Percentiles rank a stretch among this genome's conserved stretches.
These are phyloP conservation scores for Phytophthora crassamura DNA, from an alignment of 352 stramenopile species.

Conservation along the genomic window DNA sequence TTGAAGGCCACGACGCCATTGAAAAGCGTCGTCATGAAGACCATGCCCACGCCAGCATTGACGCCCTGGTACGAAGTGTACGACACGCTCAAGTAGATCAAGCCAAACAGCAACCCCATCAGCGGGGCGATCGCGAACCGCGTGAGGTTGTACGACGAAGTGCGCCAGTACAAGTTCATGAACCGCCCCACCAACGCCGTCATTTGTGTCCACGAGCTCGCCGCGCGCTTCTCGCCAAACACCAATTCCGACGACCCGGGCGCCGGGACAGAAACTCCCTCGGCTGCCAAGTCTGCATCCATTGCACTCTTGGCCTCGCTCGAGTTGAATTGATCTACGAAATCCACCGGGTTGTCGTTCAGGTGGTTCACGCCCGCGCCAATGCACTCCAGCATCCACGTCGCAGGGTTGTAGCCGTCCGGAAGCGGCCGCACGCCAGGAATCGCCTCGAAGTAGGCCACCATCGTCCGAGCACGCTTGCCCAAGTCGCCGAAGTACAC, in stretches of 20 bases:
- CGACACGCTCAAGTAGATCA: constrained; percentile 53
- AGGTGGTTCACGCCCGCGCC: constrained; percentile 30
- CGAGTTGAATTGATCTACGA: constrained; percentile 31
- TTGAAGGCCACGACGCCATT: constrained; percentile 81
- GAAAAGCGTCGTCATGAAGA: constrained; percentile 90
- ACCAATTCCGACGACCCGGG: constrained; percentile 24
- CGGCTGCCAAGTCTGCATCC: constrained; percentile 31
- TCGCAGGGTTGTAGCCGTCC: constrained; percentile 82
- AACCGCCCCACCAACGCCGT: constrained; percentile 47
- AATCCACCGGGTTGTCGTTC: constrained; percentile 22
- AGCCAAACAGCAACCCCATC: constrained; percentile 43
- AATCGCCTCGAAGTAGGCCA: constrained; percentile 78
- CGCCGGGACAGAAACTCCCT: constrained; percentile 3
- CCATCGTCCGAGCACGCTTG: constrained; percentile 43
- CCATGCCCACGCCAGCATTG: constrained; percentile 70
- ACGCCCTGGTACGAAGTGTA: constrained; percentile 60
- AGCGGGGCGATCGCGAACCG: constrained; percentile 55
- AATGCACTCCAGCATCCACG: constrained; percentile 87
- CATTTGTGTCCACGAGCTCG: constrained; percentile 36
- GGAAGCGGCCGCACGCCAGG: constrained; percentile 57
- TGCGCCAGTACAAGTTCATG: constrained; percentile 56
- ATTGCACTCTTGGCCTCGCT: constrained; percentile 17
- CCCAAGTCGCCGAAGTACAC: constrained; percentile 89
- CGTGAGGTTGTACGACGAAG: constrained; percentile 83
- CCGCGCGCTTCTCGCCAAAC: constrained; percentile 46